Evolutionary conservation across 495 filamentous ascomycete species (phyloP).

Genomic region (Tuber microsphaerosporum): DNA sequence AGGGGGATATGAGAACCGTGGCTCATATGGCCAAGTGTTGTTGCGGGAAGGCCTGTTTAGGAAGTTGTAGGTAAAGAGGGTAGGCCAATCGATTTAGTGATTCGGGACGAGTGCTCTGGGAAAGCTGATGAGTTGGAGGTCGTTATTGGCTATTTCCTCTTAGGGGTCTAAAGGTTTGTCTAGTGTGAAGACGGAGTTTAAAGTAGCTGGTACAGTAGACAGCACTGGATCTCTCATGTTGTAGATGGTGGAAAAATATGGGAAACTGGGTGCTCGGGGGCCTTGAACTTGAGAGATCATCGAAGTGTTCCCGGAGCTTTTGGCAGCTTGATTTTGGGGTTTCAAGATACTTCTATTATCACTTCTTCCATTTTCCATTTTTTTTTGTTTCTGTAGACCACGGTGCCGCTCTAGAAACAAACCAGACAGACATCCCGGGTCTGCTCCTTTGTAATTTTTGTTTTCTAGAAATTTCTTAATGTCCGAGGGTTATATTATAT

Average conservation of each 20-base stretch:
- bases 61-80: neutral
- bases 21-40: neutral
- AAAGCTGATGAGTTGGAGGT: neutral
- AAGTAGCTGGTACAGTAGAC: neutral
- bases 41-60: neutral
- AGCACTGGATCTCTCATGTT: neutral
- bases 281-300: neutral
- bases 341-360: neutral
- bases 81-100: neutral
- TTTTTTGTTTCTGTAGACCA: neutral
- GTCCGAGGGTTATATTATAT: neutral
- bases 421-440: neutral
- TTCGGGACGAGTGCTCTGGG: neutral
- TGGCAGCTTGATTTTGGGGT: neutral
- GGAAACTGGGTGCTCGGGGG: neutral
- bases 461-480: neutral
- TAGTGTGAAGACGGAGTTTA: neutral
- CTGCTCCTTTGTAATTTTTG: neutral
- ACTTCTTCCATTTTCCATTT: neutral
- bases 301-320: neutral
- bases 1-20: neutral
- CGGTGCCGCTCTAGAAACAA: neutral
- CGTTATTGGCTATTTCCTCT: neutral
- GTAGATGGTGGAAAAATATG: neutral
- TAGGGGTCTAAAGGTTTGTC: neutral